phyloP scores from a whole-genome alignment of 2,329 filamentous ascomycete species.

The Cyphellophora europaea region DNA sequence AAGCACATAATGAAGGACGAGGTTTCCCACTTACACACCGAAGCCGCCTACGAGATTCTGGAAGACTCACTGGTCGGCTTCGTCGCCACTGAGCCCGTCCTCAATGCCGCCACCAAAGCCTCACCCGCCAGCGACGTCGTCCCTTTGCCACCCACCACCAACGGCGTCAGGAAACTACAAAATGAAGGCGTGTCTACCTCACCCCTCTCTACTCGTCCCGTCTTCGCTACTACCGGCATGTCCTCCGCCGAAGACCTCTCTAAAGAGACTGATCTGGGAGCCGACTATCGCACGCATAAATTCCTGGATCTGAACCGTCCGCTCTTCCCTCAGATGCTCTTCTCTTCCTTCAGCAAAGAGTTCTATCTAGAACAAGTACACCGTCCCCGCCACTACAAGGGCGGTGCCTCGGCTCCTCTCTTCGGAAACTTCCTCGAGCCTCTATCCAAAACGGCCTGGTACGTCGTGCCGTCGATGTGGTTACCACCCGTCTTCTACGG shows the following conservation, averaged over 20 bases:
- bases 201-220: constrained; percentile 21
- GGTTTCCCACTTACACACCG: constrained; percentile 74
- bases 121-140: constrained; percentile 40
- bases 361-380: constrained; percentile 97
- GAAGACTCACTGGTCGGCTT: constrained; percentile 82
- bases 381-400: constrained; percentile 88
- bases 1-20: constrained; percentile 72
- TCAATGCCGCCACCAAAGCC: constrained; percentile 41
- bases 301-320: constrained; percentile 85
- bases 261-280: constrained; percentile 66
- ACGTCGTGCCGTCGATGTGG: constrained; percentile 76
- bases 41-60: constrained; percentile 90
- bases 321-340: constrained; percentile 80
- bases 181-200: constrained; percentile 35
- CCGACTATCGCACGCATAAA: constrained; percentile 83
- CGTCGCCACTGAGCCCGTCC: constrained; percentile 51
- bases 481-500: constrained; percentile 70
- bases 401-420: constrained; percentile 80
- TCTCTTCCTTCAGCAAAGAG: constrained; percentile 79
- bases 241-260: constrained; percentile 77
- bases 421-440: constrained; percentile 99
- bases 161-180: constrained; percentile 39
- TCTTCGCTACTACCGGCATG: constrained; percentile 66
- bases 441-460: constrained; percentile 93
- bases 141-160: constrained; percentile 40